Evolutionary conservation across 2,329 filamentous ascomycete species (phyloP).

Genomic region (Diaporthe ilicicola): DNA sequence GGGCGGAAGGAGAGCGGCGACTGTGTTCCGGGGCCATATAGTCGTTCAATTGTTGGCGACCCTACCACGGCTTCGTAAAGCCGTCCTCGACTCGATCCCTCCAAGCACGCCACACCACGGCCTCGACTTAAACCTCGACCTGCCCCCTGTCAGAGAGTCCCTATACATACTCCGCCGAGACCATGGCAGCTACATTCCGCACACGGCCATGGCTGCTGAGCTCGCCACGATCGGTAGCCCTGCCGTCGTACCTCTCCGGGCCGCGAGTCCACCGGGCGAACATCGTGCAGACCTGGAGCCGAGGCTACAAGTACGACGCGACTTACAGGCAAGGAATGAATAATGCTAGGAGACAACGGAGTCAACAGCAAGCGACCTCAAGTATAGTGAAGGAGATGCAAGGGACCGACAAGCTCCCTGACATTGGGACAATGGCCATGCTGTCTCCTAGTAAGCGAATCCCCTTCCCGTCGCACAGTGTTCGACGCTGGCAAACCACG

Average conservation of each 20-base stretch:
- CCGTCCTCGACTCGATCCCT: background rate
- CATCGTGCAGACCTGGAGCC: slow-evolving; percentile 25
- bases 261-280: slow-evolving; percentile 1
- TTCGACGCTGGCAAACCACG: no score
- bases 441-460: slow-evolving; percentile 25
- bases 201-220: slow-evolving; percentile 31
- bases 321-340: slow-evolving; percentile 4
- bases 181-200: slow-evolving; percentile 33
- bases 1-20: slow-evolving; percentile 17
- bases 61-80: background rate
- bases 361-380: slow-evolving; percentile 24
- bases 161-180: background rate
- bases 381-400: slow-evolving; percentile 7
- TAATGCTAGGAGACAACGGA: background rate
- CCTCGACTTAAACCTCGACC: background rate
- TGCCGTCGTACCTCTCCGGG: slow-evolving; percentile 8
- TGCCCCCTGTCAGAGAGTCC: background rate
- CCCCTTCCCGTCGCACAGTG: background rate
- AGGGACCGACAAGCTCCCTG: background rate
- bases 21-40: background rate
- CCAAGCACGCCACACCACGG: no score
- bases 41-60: background rate
- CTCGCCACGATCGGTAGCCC: background rate
- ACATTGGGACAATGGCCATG: background rate
- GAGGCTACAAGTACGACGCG: slow-evolving; percentile 4